A percentile compares a stretch with the other conserved stretches of the same genome.
Conservation (phyloP, 371 early-diverging fungal species). For the Mucor piriformis region DNA sequence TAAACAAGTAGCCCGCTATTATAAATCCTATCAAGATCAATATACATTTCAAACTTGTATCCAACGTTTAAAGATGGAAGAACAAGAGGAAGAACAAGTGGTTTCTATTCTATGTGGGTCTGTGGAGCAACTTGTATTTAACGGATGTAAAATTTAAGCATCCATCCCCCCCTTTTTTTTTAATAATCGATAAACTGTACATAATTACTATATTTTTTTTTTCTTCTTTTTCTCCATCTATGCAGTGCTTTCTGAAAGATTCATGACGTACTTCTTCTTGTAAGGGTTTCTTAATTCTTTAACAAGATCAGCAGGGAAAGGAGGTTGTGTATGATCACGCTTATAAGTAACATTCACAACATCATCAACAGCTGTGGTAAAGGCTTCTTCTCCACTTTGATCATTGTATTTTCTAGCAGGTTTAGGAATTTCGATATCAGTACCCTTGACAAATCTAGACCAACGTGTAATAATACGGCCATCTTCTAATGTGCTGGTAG, state of each 20-base stretch:
- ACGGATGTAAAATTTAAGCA: constrained; percentile 8
- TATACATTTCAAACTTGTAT: constrained; percentile 5
- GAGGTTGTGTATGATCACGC: constrained; percentile 27
- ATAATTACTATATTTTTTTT: constrained; percentile 4
- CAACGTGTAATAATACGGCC: constrained; percentile 42
- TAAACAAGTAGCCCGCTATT: not conserved
- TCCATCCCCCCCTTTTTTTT: not conserved
- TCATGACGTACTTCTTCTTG: constrained; percentile 24
- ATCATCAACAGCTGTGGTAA: constrained; percentile 43
- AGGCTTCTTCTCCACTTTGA: constrained; percentile 38
- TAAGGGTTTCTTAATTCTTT: constrained; percentile 48
- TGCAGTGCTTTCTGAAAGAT: not conserved
- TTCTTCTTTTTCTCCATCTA: not conserved
- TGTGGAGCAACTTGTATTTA: constrained; percentile 12
- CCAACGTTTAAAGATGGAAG: not conserved
- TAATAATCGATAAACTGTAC: constrained; percentile 13
- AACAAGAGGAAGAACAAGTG: not conserved
- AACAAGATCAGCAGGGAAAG: constrained; percentile 41
- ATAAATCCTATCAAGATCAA: constrained; percentile 1
- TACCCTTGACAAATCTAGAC: constrained; percentile 47
- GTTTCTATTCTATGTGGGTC: constrained; percentile 10
- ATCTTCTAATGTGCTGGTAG: constrained; percentile 40
- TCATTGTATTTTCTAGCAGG: constrained; percentile 44
- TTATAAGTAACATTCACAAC: constrained; percentile 36
- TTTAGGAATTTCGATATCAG: constrained; percentile 53